Conservation (phyloP, 2,329 filamentous ascomycete genomes). For the Verticillium klebahnii region DNA sequence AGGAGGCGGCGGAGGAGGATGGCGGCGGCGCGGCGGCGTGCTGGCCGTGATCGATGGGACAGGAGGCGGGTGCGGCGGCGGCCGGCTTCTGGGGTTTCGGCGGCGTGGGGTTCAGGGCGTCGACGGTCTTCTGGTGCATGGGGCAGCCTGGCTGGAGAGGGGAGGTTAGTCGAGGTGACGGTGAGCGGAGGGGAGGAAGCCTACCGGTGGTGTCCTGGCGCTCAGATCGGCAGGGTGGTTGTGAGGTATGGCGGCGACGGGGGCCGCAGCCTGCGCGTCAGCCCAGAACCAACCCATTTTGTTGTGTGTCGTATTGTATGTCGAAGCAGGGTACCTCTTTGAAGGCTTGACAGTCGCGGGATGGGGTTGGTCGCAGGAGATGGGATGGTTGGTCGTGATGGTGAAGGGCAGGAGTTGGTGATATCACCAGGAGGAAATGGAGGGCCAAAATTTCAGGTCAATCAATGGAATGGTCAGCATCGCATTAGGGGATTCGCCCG, state of each 20-base stretch:
- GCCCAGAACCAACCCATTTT: slow-evolving; percentile 63
- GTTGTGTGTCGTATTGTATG: neutral
- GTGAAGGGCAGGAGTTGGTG: neutral
- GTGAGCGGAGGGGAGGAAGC: slow-evolving; percentile 10
- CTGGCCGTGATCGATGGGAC: slow-evolving; percentile 22
- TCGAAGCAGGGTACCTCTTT: neutral
- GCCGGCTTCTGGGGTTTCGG: slow-evolving; percentile 12
- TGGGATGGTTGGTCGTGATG: neutral
- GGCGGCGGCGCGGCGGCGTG: slow-evolving; percentile 19
- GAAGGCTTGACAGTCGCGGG: neutral
- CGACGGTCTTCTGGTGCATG: slow-evolving; percentile 51
- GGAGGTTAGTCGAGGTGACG: neutral
- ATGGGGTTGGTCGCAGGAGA: neutral
- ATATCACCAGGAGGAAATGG: neutral
- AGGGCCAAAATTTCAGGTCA: slow-evolving; percentile 1
- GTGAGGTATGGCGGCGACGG: slow-evolving; percentile 14
- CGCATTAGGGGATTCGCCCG: neutral
- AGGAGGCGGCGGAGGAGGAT: slow-evolving; percentile 39
- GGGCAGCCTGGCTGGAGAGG: slow-evolving; percentile 45
- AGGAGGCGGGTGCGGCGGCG: slow-evolving; percentile 20
- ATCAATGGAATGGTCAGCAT: neutral
- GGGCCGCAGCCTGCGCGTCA: slow-evolving; percentile 31
- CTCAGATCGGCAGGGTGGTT: slow-evolving; percentile 17
- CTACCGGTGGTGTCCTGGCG: slow-evolving; percentile 32
- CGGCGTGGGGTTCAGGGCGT: slow-evolving; percentile 35